Base-by-base conservation (phyloP, 495 filamentous ascomycete genomes). In the Annulohypoxylon stygium region DNA sequence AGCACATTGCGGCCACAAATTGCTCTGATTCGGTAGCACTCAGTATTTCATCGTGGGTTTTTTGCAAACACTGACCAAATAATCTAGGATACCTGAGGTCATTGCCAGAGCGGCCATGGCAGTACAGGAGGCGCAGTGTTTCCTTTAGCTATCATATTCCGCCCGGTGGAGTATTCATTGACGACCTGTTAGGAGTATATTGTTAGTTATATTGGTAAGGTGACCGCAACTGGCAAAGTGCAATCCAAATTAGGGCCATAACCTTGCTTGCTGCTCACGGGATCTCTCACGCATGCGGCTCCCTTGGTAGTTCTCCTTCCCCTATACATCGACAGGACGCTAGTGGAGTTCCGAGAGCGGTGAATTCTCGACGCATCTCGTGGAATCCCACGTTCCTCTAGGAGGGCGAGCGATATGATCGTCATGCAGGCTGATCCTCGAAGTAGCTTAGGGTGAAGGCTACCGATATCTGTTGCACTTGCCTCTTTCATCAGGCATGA, bases 281-380 rank as follows among this genome's bases (percentile, higher is more conserved):
- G 72, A 68, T 53, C 72, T 61, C 23, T 61, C 51, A 43, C 20
- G 18, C 39, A 70, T 75, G 72, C 72, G 47, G 50, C 59, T 68
- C 64, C 41, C 36, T 63, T 45, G 16, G 25, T 33, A 6, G 53
- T 25, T 55, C 43, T 54, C 34, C 48, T 53, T 25, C 36, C 60
- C 54, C 60, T 36, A 68, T 34, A 23, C 67, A 39, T 50, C 1
- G 8, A 75, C 60, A 45, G 37, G 34, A 23, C 59, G 53, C 25
- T 10, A 25, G 34, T 41, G 7, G 57, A 18, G 34, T 23, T 64
- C 43, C 20, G n/a, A 50, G 30, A 36, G 67, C 67, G 67, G 67
- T 68, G 67, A 48, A 63, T 70, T 63, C 43, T 62, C 34, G 34
- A 65, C n/a, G 58, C 57, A 41, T 51, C 57, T 59, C 33, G 45